Percentiles rank a stretch among this genome's conserved stretches.
Evolutionary conservation across 2,329 filamentous ascomycete genomes (phyloP).

Genomic region (Claviceps spartinae): DNA sequence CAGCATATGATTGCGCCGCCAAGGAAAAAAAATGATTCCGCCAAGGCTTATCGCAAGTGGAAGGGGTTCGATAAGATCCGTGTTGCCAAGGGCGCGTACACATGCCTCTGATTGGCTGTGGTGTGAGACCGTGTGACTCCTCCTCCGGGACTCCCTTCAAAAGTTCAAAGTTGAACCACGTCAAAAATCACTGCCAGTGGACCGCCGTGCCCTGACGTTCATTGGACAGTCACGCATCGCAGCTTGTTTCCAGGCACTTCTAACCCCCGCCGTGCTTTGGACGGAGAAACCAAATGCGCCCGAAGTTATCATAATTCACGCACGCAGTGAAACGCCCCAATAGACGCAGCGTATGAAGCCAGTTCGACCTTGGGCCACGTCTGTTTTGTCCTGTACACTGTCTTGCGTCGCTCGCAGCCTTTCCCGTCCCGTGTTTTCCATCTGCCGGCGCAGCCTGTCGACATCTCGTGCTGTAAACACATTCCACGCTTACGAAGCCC

Average conservation of each 20-base stretch:
- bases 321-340: constrained; percentile 7
- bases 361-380: constrained; percentile 10
- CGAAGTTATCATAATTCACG: constrained; percentile 16
- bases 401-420: constrained; percentile 4
- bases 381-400: constrained; percentile 5
- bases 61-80: background rate
- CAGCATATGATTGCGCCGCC: background rate
- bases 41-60: constrained; percentile 3
- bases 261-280: constrained; percentile 10
- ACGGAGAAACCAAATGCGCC: constrained; percentile 8
- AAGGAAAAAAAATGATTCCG: constrained; percentile 1
- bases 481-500: constrained; percentile 17
- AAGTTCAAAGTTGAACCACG: background rate
- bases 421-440: constrained; percentile 9
- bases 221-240: constrained; percentile 1
- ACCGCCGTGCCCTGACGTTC: background rate
- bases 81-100: background rate
- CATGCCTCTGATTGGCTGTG: background rate
- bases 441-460: constrained; percentile 15
- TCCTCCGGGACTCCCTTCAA: background rate
- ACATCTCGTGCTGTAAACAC: constrained; percentile 17
- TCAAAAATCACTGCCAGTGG: background rate
- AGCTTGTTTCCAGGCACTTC: constrained; percentile 2
- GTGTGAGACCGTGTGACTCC: background rate
- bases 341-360: constrained; percentile 15